These are phyloP conservation scores for Alternaria gaisen DNA, from an alignment of 2,329 filamentous ascomycete genomes.

Conservation along the genomic window DNA sequence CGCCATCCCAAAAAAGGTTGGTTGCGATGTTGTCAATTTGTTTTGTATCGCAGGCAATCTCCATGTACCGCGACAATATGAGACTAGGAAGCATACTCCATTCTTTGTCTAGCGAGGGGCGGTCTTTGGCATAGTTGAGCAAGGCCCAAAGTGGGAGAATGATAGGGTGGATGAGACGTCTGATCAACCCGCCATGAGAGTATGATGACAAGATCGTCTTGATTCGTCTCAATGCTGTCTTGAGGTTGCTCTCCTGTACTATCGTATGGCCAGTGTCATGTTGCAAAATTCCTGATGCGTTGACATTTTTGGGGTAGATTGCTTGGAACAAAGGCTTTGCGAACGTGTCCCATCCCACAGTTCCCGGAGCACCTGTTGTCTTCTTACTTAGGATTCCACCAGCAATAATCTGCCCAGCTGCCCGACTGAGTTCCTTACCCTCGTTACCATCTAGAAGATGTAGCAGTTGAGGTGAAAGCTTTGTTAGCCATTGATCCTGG, in stretches of 20 bases:
- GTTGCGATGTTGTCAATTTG: constrained; percentile 61
- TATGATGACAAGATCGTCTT: constrained; percentile 68
- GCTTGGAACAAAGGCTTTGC: constrained; percentile 65
- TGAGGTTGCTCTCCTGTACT: constrained; percentile 60
- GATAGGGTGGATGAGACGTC: constrained; percentile 67
- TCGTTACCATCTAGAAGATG: constrained; percentile 68
- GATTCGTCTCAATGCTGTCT: constrained; percentile 64
- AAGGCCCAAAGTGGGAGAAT: constrained; percentile 71
- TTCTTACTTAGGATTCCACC: constrained; percentile 73
- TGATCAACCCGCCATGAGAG: constrained; percentile 71
- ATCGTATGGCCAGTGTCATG: constrained; percentile 55
- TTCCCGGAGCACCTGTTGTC: constrained; percentile 70
- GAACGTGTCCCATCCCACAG: constrained; percentile 68
- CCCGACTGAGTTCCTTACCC: constrained; percentile 66
- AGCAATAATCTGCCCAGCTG: constrained; percentile 69
- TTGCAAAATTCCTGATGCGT: neutral
- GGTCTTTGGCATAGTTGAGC: constrained; percentile 59
- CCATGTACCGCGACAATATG: constrained; percentile 59
- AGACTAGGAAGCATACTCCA: constrained; percentile 36
- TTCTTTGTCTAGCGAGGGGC: constrained; percentile 34
- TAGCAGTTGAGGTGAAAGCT: constrained; percentile 69
- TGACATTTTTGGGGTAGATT: constrained; percentile 57
- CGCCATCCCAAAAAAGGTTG: constrained; percentile 66
- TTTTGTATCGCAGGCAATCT: constrained; percentile 62
- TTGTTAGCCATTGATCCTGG: constrained; percentile 67